Percentiles rank a stretch among this genome's conserved stretches.
Conservation (phyloP, 768 basidiomycete genomes). For the Lentinula sp. region DNA sequence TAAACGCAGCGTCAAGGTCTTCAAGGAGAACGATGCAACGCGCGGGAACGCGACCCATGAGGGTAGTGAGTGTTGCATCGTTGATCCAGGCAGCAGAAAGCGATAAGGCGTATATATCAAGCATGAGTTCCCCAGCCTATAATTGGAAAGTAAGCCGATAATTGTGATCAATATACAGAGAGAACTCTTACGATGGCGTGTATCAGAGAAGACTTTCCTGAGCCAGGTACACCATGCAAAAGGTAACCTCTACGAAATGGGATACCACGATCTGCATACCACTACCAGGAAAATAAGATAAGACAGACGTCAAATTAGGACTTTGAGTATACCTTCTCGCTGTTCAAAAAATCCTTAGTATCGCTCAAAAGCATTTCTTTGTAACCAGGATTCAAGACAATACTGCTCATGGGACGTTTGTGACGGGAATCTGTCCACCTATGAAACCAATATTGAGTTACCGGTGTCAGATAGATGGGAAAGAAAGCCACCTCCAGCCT, state of each 20-base stretch:
- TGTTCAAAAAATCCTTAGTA: conserved; percentile 76
- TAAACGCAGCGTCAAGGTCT: conserved; percentile 88
- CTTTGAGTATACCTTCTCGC: conserved; percentile 58
- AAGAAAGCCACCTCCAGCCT: conserved; percentile 72
- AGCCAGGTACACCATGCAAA: conserved; percentile 78
- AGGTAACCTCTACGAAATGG: conserved; percentile 88
- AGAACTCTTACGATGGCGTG: conserved; percentile 30
- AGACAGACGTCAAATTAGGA: conserved; percentile 1
- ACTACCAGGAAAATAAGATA: conserved; percentile 29
- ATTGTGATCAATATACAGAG: conserved; percentile 11
- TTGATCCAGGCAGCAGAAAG: conserved; percentile 84
- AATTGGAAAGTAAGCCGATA: conserved; percentile 28
- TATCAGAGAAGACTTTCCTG: conserved; percentile 82
- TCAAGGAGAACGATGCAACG: conserved; percentile 85
- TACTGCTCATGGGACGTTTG: conserved; percentile 84
- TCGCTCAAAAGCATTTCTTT: conserved; percentile 86
- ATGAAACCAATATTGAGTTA: conserved; percentile 19
- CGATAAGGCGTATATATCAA: conserved; percentile 90
- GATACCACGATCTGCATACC: conserved; percentile 92
- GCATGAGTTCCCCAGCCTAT: conserved; percentile 68
- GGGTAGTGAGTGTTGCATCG: conserved; percentile 76
- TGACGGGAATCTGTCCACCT: conserved; percentile 72
- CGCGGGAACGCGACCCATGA: conserved; percentile 84
- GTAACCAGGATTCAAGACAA: conserved; percentile 82
- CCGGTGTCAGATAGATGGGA: conserved; percentile 30